phyloP scores from a whole-genome alignment of 2,329 filamentous ascomycete species.

The Aspergillus japonicus region DNA sequence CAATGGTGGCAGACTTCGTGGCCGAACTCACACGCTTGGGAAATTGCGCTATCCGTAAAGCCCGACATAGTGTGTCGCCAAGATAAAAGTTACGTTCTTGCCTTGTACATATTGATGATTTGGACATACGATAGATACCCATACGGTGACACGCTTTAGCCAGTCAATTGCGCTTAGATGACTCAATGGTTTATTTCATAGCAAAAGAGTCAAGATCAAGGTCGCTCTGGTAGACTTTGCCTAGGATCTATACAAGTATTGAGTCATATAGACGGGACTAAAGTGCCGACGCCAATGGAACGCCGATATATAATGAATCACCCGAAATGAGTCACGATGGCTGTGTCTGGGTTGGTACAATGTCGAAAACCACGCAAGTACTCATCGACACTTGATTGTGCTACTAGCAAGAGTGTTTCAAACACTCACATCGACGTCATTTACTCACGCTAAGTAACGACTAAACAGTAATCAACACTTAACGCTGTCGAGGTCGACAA shows the following conservation, averaged over 20 bases:
- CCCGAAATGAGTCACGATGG: neutral
- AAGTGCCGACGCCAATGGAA: neutral
- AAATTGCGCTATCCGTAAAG: constrained; percentile 1
- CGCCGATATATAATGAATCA: neutral
- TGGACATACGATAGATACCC: neutral
- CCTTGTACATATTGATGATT: neutral
- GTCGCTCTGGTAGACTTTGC: neutral
- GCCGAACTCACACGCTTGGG: constrained; percentile 2
- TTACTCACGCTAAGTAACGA: too few relatives aligned
- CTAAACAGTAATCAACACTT: too few relatives aligned
- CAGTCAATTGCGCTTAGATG: neutral
- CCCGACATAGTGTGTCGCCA: neutral
- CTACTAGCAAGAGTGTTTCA: too few relatives aligned
- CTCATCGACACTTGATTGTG: too few relatives aligned
- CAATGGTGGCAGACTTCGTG: constrained; percentile 2
- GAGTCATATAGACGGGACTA: too few relatives aligned
- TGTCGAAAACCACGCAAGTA: too few relatives aligned
- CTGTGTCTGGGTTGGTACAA: neutral
- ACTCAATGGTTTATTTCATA: neutral
- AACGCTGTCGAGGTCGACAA: neutral
- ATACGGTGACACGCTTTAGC: neutral
- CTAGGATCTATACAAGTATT: too few relatives aligned
- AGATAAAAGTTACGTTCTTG: neutral
- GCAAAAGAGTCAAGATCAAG: neutral
- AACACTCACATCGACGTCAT: too few relatives aligned